phyloP scores from a whole-genome alignment of 495 filamentous ascomycete genomes.

The Aspergillus sclerotiicarbonarius region DNA sequence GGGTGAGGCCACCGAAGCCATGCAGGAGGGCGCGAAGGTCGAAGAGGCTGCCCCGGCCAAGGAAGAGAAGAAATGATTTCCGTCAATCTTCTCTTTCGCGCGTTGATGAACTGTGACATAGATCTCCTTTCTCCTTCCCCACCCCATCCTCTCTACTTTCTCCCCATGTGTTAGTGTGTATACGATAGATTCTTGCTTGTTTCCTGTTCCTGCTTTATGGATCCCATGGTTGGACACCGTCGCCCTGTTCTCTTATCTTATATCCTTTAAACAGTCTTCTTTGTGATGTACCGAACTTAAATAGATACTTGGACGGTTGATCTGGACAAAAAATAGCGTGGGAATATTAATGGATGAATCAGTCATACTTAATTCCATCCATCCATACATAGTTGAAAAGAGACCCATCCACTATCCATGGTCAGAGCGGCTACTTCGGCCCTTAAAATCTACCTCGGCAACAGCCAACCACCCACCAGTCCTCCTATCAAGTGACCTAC shows the following conservation, averaged over 20 bases:
- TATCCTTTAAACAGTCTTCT: conserved; percentile 7
- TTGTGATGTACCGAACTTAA: conserved; percentile 8
- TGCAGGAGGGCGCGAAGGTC: conserved; percentile 38
- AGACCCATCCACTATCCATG: too few relatives aligned
- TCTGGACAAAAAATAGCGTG: background rate
- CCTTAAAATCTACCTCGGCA: too few relatives aligned
- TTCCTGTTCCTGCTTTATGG: background rate
- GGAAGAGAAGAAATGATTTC: conserved; percentile 30
- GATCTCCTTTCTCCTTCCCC: background rate
- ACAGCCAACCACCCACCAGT: too few relatives aligned
- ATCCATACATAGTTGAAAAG: too few relatives aligned
- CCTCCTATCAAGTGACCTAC: background rate
- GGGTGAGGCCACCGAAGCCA: conserved; percentile 42
- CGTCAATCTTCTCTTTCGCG: background rate
- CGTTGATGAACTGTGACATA: conserved; percentile 7
- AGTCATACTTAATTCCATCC: background rate
- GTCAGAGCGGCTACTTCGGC: too few relatives aligned
- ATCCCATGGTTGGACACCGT: background rate
- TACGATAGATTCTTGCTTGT: conserved; percentile 23
- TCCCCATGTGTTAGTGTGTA: conserved; percentile 25
- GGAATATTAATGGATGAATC: conserved; percentile 1
- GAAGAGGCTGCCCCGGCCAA: conserved; percentile 27
- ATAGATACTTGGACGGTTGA: conserved; percentile 13
- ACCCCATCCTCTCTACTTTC: conserved; percentile 8
- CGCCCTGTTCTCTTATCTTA: conserved; percentile 5